Evolutionary conservation across 2,329 filamentous ascomycete species (phyloP).

Genomic region (Hypoxylon sp.): DNA sequence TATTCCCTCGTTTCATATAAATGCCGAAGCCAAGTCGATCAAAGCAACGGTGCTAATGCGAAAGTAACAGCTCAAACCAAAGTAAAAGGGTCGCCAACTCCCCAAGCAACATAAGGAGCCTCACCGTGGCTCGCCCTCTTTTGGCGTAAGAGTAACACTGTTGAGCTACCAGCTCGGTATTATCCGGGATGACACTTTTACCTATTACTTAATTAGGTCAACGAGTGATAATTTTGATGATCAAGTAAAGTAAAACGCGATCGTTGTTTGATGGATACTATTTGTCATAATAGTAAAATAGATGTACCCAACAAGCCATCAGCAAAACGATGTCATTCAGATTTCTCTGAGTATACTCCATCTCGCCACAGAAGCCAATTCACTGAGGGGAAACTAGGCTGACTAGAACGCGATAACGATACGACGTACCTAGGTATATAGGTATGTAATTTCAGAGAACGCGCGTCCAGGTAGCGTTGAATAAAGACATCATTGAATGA

Average conservation of each 20-base stretch:
- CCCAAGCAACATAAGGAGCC: slow-evolving; percentile 18
- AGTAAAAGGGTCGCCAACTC: slow-evolving; percentile 12
- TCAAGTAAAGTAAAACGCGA: slow-evolving; percentile 4
- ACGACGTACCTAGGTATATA: slow-evolving; percentile 1
- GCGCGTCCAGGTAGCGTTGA: slow-evolving; percentile 3
- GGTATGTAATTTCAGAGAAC: neutral
- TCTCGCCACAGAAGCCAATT: slow-evolving; percentile 1
- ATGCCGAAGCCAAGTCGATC: slow-evolving; percentile 43
- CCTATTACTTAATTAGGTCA: slow-evolving; percentile 5
- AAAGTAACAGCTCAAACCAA: slow-evolving; percentile 26
- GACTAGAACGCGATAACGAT: neutral
- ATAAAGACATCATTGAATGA: slow-evolving; percentile 9
- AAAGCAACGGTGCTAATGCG: slow-evolving; percentile 42
- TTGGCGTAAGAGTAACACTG: slow-evolving; percentile 3
- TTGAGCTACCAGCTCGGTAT: slow-evolving; percentile 15
- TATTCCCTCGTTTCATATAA: slow-evolving; percentile 40
- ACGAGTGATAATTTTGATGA: slow-evolving; percentile 3
- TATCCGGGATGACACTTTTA: slow-evolving; percentile 23
- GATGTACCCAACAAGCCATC: neutral
- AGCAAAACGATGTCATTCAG: neutral
- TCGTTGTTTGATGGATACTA: neutral
- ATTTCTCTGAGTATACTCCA: neutral
- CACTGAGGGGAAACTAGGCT: slow-evolving; percentile 1
- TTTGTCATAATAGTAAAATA: neutral
- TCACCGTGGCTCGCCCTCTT: slow-evolving; percentile 10